Base-by-base conservation (phyloP, 179 eudicot species). In the Vitellaria paradoxa region DNA sequence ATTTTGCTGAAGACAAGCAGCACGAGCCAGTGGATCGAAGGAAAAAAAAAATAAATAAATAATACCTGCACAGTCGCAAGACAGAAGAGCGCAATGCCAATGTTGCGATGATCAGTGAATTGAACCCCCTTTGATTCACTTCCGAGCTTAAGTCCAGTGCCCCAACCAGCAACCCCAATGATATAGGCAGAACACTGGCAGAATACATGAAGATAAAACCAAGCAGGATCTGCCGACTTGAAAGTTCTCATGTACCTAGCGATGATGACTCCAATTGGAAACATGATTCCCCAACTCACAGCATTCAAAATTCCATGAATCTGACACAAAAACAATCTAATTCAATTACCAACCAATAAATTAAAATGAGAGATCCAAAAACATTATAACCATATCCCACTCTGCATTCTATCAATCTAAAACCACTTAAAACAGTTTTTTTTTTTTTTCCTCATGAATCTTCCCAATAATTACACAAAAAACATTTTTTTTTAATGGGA, bases 91-190 rank as follows among this genome's bases (percentile, higher is more conserved):
- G 86, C 56, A 60, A 87, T 87, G 52, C 90, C 90, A 64, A 87
- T 65, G 77, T 85, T 84, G 5, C 90, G 90, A 78, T 87, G 90
- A 11, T 15, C 46, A 14, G 65, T 37, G 61, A 82, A 83, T 7
- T 70, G 61, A 9, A 87, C 77, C 61, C 87, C 96, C 55, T 80
- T 69, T 0, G 96, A 87, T 73, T 87, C 76, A 23, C 83, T 83
- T 26, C 96, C 96, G 11, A 91, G 91, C 78, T 91, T 88, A 50
- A 91, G 82, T 60, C 96, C 96, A 21, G 96, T 91, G 47, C 77
- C 91, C 96, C 96, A 91, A 59, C 96, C 96, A 55, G 92, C 89
- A 72, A 89, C 91, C 23, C 96, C 96, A 23, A 91, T 81, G 60
- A 83, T 88, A 70, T 91, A 91, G 9, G 90, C 88, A 55, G 88